Evolutionary conservation across 2,329 filamentous ascomycete species (phyloP), one percentile per base, ranked within the genome.

Genomic region (Sporothrix brunneoviolacea): DNA sequence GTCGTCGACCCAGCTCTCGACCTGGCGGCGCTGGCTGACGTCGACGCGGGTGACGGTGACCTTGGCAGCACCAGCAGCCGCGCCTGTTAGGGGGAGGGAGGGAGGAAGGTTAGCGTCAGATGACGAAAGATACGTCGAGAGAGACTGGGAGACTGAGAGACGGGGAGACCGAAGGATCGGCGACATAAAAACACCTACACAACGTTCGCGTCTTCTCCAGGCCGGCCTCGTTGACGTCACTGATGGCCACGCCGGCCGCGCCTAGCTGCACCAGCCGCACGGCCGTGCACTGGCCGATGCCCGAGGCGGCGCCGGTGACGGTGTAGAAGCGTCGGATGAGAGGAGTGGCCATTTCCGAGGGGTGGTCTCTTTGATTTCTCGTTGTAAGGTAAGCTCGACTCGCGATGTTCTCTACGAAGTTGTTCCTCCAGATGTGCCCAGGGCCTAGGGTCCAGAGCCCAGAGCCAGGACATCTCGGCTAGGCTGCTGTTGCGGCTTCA

Each of bases 241-340:
- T 37, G 10, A 47, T 36, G 32, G 44, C 44, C 9, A 47, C 44
- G 9, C 22, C 44, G 5, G 44, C 44, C 12, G 44, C 44, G 8
- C 44, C 44, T 15, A 47, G 35, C 35, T 47, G 24, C 3, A 47
- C 33, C 10, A 47, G 36, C 13, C 35, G 33, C 22, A 47, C 44
- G 21, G 44, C 44, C 10, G 44, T 38, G 35, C 44, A 47, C 27
- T 47, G 52, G 32, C 53, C 54, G 42, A 61, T 42, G 4, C 61
- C 61, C 15, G 56, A 62, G 32, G 46, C 55, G 9, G 49, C 18
- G 10, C 59, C 54, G 1, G 47, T 49, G 13, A 49, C 47, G 13
- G 28, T 16, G 47, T 36, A 41, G 19, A 50, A 19, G 33, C 35
- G 21, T 16, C 44, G 30, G 7, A 35, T 15, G 24, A 48, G 44